A percentile compares a stretch with the other conserved stretches of the same genome.
These are phyloP conservation scores for Lathyrus aphaca DNA, from an alignment of 306 rosid species.

Conservation along the genomic window DNA sequence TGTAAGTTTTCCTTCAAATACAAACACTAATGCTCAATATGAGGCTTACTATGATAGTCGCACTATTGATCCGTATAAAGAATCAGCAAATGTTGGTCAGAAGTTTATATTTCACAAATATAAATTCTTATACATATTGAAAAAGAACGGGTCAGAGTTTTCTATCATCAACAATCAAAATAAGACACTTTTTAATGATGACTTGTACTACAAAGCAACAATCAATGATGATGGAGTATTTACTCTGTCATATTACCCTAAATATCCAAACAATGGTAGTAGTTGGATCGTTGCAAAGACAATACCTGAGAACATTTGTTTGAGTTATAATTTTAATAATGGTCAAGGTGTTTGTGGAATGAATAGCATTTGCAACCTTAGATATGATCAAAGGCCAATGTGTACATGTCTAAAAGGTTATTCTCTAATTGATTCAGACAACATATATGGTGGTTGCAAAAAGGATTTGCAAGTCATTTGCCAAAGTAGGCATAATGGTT, in stretches of 20 bases:
- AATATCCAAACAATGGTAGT: background rate
- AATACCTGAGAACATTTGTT: slow-evolving; percentile 43
- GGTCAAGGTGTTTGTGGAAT: slow-evolving; percentile 56
- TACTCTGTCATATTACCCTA: slow-evolving; percentile 37
- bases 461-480: slow-evolving; percentile 11
- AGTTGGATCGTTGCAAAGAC: slow-evolving; percentile 25
- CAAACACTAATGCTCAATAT: slow-evolving; percentile 18
- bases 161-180: background rate
- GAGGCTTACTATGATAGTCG: slow-evolving; percentile 9
- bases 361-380: slow-evolving; percentile 49
- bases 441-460: slow-evolving; percentile 29
- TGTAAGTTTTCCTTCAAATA: slow-evolving; percentile 30
- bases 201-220: slow-evolving; percentile 47
- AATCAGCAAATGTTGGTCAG: slow-evolving; percentile 32
- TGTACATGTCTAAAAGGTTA: slow-evolving; percentile 25
- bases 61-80: background rate
- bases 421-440: slow-evolving; percentile 32
- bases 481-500: background rate
- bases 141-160: slow-evolving; percentile 26
- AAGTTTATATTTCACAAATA: slow-evolving; percentile 42
- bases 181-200: background rate
- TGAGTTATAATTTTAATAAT: accelerated
- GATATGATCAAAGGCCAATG: slow-evolving; percentile 31
- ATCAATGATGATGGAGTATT: slow-evolving; percentile 58
- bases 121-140: slow-evolving; percentile 39